These are phyloP conservation scores for Aspergillus aculeatinus DNA, from an alignment of 2,329 filamentous ascomycete species.

Conservation along the genomic window DNA sequence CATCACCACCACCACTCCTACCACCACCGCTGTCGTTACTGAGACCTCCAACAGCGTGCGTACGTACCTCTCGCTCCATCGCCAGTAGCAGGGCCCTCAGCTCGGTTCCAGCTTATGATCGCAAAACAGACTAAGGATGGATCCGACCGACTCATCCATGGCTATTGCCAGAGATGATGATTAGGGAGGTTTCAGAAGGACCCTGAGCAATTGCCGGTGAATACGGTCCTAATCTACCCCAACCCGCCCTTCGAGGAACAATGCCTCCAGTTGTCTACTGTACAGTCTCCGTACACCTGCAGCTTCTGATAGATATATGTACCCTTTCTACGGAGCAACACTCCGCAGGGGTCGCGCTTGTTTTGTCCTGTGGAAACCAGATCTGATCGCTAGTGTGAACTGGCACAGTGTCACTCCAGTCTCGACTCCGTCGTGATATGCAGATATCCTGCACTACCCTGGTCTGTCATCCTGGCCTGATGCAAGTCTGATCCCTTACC, in stretches of 20 bases:
- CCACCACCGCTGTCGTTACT: not conserved
- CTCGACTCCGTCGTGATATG: not conserved
- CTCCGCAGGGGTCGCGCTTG: not conserved
- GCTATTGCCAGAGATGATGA: slow-evolving; percentile 1
- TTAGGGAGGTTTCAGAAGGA: slow-evolving; percentile 1
- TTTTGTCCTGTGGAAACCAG: not conserved
- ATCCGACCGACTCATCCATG: slow-evolving; percentile 1
- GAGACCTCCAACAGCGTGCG: not conserved
- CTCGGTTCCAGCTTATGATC: not conserved
- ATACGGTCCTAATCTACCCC: not conserved
- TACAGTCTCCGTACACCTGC: too few species aligned
- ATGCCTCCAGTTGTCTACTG: too few species aligned
- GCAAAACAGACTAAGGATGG: not conserved
- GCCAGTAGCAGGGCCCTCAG: not conserved
- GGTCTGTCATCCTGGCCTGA: slow-evolving; percentile 2
- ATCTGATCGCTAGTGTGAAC: not conserved
- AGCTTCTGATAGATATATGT: too few species aligned
- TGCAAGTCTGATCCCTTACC: slow-evolving; percentile 19
- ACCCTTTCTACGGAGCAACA: not conserved
- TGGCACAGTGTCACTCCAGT: not conserved
- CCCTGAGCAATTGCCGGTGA: not conserved
- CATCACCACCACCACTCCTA: not conserved
- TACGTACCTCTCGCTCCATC: not conserved
- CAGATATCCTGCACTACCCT: not conserved
- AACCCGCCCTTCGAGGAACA: too few species aligned